Percentiles rank a stretch among this genome's conserved stretches.
phyloP scores from a whole-genome alignment of 225 moss, liverwort and hornwort species.

The Takakia lepidozioides region DNA sequence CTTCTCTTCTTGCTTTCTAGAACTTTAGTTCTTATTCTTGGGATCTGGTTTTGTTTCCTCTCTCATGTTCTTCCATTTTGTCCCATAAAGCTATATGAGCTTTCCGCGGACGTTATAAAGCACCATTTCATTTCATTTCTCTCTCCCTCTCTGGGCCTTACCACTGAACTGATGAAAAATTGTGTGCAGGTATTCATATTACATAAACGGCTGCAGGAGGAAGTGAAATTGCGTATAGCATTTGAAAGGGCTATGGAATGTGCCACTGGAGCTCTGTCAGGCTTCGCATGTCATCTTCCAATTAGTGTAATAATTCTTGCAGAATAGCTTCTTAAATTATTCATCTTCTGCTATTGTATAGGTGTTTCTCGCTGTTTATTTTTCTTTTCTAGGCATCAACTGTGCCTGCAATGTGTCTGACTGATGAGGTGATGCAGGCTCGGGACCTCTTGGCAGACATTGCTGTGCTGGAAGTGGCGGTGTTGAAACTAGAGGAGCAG shows the following conservation, averaged over 20 bases:
- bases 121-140: no score
- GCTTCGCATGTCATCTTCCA: slow-evolving; percentile 56
- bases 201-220: slow-evolving; percentile 66
- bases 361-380: neutral
- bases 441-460: slow-evolving; percentile 68
- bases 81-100: no score
- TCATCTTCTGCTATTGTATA: neutral
- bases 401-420: neutral
- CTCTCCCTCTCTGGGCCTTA: no score
- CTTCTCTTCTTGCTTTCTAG: neutral
- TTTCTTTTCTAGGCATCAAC: neutral
- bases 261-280: slow-evolving; percentile 31
- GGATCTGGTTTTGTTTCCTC: neutral
- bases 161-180: neutral
- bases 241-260: slow-evolving; percentile 48
- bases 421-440: slow-evolving; percentile 26
- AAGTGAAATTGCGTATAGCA: slow-evolving; percentile 57
- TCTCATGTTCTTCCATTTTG: neutral
- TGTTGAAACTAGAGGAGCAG: slow-evolving; percentile 64
- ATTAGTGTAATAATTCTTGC: slow-evolving; percentile 39
- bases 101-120: no score
- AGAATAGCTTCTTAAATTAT: no score
- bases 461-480: slow-evolving; percentile 55
- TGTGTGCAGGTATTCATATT: slow-evolving; percentile 56
- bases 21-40: neutral